phyloP scores from a whole-genome alignment of 2,329 filamentous ascomycete species.

The Penicillium sp. region DNA sequence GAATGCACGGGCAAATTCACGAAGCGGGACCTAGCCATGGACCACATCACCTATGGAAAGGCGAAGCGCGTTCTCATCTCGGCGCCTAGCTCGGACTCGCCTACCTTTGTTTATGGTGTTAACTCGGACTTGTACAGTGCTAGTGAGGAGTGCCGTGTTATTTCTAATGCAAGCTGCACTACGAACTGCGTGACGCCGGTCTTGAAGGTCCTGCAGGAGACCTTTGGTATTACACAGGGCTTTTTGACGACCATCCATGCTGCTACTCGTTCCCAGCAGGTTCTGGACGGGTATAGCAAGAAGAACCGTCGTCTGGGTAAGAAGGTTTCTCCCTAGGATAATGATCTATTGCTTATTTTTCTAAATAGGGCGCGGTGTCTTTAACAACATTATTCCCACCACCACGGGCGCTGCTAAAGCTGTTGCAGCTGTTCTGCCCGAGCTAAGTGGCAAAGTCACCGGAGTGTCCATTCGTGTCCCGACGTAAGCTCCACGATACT shows the following conservation, averaged over 20 bases:
- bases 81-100: constrained; percentile 62
- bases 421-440: constrained; percentile 91
- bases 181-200: constrained; percentile 35
- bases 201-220: constrained; percentile 30
- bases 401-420: constrained; percentile 95
- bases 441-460: constrained; percentile 90
- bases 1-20: constrained; percentile 53
- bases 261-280: constrained; percentile 33
- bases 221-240: constrained; percentile 32
- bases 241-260: constrained; percentile 33
- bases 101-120: constrained; percentile 50
- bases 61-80: constrained; percentile 80
- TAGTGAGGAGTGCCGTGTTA: constrained; percentile 21
- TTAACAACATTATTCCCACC: constrained; percentile 93
- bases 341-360: neutral
- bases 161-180: constrained; percentile 34
- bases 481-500: constrained; percentile 46
- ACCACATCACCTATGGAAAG: constrained; percentile 74
- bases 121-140: constrained; percentile 27
- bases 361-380: constrained; percentile 76
- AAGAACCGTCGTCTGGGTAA: constrained; percentile 32
- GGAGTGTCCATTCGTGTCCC: constrained; percentile 96
- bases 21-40: constrained; percentile 82
- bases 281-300: constrained; percentile 36
- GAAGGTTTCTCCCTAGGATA: neutral